phyloP scores from a whole-genome alignment of 805 yeast genomes.

The Ogataea allantospora region DNA sequence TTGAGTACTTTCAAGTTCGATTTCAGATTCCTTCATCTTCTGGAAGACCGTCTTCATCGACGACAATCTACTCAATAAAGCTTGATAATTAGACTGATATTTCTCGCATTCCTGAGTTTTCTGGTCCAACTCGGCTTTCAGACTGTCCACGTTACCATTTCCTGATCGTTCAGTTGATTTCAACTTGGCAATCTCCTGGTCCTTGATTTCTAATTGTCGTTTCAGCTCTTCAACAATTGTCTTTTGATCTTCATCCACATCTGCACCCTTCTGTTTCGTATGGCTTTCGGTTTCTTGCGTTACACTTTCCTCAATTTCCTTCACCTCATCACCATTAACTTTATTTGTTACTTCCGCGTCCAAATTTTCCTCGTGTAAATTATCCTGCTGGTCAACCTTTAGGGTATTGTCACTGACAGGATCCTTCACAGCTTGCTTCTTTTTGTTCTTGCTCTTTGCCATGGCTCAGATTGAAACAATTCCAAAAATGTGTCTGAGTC shows the following conservation, averaged over 20 bases:
- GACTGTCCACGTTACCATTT: constrained; percentile 3
- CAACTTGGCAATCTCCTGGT: constrained; percentile 3
- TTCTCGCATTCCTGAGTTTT: constrained; percentile 53
- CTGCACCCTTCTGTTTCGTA: neutral
- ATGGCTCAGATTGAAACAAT: neutral
- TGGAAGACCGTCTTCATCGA: constrained; percentile 72
- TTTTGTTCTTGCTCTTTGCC: constrained; percentile 9
- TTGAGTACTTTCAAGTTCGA: constrained; percentile 55
- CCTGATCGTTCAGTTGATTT: neutral
- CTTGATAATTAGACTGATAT: constrained; percentile 58
- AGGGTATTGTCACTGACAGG: neutral
- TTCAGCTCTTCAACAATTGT: constrained; percentile 2
- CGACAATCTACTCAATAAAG: constrained; percentile 58
- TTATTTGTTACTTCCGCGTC: constrained; percentile 3
- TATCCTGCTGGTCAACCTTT: neutral
- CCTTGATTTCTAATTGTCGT: constrained; percentile 6
- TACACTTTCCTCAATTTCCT: neutral
- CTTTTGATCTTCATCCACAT: neutral
- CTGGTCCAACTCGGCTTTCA: constrained; percentile 33
- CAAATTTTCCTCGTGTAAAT: neutral
- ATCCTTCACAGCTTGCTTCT: constrained; percentile 6
- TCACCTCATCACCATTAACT: neutral
- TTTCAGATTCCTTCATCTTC: constrained; percentile 71
- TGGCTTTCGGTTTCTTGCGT: neutral
- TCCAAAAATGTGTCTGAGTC: neutral